These are phyloP conservation scores for Suillus placidus DNA, from an alignment of 768 basidiomycete genomes.

Conservation along the genomic window DNA sequence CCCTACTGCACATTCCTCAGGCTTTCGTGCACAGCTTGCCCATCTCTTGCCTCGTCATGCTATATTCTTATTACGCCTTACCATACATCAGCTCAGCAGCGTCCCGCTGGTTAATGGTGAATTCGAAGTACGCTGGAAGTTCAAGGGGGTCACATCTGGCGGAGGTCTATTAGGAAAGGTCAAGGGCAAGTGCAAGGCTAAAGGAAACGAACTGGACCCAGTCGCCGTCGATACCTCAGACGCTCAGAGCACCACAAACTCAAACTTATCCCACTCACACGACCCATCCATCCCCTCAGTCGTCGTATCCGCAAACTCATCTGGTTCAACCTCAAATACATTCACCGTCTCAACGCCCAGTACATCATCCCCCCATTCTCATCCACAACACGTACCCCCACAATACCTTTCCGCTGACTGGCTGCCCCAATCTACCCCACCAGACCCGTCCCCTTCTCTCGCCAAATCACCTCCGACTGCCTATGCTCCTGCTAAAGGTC, in stretches of 20 bases:
- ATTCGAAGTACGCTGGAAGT: conserved; percentile 72
- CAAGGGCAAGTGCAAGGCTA: conserved; percentile 30
- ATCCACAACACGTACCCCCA: conserved; percentile 12
- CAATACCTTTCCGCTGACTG: conserved; percentile 33
- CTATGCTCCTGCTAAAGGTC: conserved; percentile 53
- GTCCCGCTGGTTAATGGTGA: conserved; percentile 74
- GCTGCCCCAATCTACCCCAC: conserved; percentile 19
- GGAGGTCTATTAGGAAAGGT: conserved; percentile 46
- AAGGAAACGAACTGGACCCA: no score
- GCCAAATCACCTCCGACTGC: conserved; percentile 15
- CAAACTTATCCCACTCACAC: conserved; percentile 25
- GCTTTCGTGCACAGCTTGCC: conserved; percentile 59
- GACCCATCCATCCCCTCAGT: conserved; percentile 29
- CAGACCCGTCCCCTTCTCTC: not conserved
- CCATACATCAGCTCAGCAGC: conserved; percentile 67
- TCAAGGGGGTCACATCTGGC: conserved; percentile 56
- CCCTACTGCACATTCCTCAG: conserved; percentile 17
- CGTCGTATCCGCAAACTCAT: conserved; percentile 28
- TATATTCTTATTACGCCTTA: conserved; percentile 61
- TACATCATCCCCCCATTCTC: conserved; percentile 20
- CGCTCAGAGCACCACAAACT: conserved; percentile 31
- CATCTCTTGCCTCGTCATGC: conserved; percentile 68
- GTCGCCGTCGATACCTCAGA: conserved; percentile 29
- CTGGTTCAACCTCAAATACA: conserved; percentile 3
- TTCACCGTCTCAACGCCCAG: conserved; percentile 26